Base-by-base conservation (phyloP, 306 rosid species). In the Sechiopsis laciniata region DNA sequence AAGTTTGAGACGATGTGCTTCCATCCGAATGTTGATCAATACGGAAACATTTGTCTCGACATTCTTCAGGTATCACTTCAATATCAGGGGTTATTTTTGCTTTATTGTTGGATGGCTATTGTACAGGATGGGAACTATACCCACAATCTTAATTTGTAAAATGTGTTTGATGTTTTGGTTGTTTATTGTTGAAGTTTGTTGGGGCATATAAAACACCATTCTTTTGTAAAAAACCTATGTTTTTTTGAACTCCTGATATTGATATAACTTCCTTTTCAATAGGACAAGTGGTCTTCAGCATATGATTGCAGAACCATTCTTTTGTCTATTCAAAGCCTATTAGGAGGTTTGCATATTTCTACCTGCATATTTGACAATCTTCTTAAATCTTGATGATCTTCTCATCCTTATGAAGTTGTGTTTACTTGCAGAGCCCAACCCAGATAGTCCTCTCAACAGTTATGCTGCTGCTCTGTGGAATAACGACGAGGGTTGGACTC, bases 271-370 rank as follows among this genome's bases (percentile, higher is more conserved):
- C 11, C 42, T 6, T 40, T 40, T 53, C 22, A 6, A 26, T 75
- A 94, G 97, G 99, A 94, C 85, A 91, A 91, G 83, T 94, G 99
- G 99, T 94, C 99, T 80, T 94, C 99, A 0, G 96, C 99, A 55
- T 91, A 94, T 76, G 99, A 94, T 80, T 90, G 98, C 78, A 87
- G 98, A 81, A 90, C 98, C 60, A 94, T 94, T 77, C 97, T 94
- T 80, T 78, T 94, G 63, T 94, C 98, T 55, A 89, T 94, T 72
- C 98, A 94, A 76, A 89, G 95, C 85, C 89, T 94, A 80, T 77
- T 94, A 79, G 97, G 94, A 87, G 97, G 98, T 94, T 10, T 78
- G 89, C 66, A 59, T 48, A 65, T 69, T 19, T 80, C 37, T 76
- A 10, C 50, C 54, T 56, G 62, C 56, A 65, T 48, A 65, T 69